Conservation (phyloP, 2,329 filamentous ascomycete species). For the Clarireedia homoeocarpa region DNA sequence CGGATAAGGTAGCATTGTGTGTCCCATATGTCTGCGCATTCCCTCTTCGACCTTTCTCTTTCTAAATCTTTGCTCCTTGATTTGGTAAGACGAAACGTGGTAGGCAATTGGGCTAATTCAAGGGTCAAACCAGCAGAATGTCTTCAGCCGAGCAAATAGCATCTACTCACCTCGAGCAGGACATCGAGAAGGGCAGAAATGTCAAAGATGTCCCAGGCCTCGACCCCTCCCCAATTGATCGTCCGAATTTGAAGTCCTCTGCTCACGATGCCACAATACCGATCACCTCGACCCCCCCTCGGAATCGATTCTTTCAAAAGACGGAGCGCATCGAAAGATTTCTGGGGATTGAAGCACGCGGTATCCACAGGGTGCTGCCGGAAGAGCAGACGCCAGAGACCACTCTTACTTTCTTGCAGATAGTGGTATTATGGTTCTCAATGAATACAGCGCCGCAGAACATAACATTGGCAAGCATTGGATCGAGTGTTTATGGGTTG, state of each 20-base stretch:
- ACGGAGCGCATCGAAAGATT: constrained; percentile 17
- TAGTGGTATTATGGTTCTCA: constrained; percentile 49
- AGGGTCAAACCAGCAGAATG: not conserved
- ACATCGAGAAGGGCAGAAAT: constrained; percentile 2
- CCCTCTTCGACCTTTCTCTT: not conserved
- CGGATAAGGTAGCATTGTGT: no score
- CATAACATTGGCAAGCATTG: constrained; percentile 56
- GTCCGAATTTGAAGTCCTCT: not conserved
- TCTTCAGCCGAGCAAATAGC: not conserved
- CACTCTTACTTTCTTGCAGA: constrained; percentile 22
- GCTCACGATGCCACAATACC: not conserved
- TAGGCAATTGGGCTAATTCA: not conserved
- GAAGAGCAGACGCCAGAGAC: constrained; percentile 40
- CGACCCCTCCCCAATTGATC: not conserved
- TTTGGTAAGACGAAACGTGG: not conserved
- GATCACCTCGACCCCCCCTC: not conserved
- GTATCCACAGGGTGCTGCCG: constrained; percentile 49
- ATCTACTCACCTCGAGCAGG: not conserved
- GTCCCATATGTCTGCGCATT: no score
- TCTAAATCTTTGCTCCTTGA: not conserved
- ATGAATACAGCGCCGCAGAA: constrained; percentile 58
- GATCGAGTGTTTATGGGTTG: constrained; percentile 48
- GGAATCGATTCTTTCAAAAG: constrained; percentile 1
- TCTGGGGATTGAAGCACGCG: constrained; percentile 41
- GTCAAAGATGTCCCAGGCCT: not conserved